Percentiles rank a stretch among this genome's conserved stretches.
These are phyloP conservation scores for Trametes maxima DNA, from an alignment of 768 basidiomycete species.

Conservation along the genomic window DNA sequence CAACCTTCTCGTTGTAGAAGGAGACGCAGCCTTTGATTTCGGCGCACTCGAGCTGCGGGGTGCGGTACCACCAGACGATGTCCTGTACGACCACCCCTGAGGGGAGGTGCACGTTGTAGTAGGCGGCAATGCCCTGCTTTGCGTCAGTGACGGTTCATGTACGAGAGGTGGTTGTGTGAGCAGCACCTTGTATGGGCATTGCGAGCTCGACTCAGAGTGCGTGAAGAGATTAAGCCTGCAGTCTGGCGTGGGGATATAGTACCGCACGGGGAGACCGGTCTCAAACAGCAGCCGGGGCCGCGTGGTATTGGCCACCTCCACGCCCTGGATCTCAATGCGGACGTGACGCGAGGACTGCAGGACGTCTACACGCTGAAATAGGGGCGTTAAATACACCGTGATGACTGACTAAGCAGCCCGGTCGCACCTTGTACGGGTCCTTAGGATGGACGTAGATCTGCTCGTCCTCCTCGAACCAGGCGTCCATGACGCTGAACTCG, in stretches of 20 bases:
- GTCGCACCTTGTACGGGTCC: constrained; percentile 65
- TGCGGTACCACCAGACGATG: constrained; percentile 67
- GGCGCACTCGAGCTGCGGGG: constrained; percentile 52
- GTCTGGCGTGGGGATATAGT: constrained; percentile 63
- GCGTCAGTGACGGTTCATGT: neutral
- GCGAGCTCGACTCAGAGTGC: constrained; percentile 47
- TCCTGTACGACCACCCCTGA: constrained; percentile 48
- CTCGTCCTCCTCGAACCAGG: constrained; percentile 75
- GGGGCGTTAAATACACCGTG: neutral
- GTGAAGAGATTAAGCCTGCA: constrained; percentile 51
- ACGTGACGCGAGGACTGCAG: constrained; percentile 62
- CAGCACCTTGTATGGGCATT: constrained; percentile 67
- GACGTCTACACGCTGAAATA: constrained; percentile 59
- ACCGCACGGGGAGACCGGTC: constrained; percentile 56
- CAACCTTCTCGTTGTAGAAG: constrained; percentile 70
- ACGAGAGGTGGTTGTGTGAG: neutral
- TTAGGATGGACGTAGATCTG: constrained; percentile 61
- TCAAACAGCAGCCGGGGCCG: constrained; percentile 60
- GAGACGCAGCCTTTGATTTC: constrained; percentile 54
- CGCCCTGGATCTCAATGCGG: constrained; percentile 60
- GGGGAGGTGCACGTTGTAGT: constrained; percentile 53
- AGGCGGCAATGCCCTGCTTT: constrained; percentile 59
- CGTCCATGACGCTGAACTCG: constrained; percentile 52
- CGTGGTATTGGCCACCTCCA: constrained; percentile 61
- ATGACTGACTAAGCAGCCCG: neutral